These are phyloP conservation scores for Colletotrichum sp. DNA, from an alignment of 2,329 filamentous ascomycete genomes.

Conservation along the genomic window DNA sequence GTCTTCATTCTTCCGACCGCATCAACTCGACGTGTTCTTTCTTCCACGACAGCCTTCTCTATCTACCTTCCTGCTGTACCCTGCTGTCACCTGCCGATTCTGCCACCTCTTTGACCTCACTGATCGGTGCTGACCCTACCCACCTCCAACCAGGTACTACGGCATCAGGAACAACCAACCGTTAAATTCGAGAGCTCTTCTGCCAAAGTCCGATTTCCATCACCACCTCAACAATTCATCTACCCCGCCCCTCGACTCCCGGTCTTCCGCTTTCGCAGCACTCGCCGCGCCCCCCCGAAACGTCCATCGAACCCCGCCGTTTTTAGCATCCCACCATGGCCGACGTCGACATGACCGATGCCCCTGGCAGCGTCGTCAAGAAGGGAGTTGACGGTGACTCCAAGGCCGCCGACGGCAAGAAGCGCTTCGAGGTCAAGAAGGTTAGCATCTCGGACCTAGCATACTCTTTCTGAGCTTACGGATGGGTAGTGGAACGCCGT, in stretches of 20 bases:
- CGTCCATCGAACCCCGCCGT: not conserved
- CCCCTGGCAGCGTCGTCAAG: conserved; percentile 63
- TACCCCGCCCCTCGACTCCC: not conserved
- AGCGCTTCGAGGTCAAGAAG: conserved; percentile 99
- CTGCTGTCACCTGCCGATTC: not conserved
- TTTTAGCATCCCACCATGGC: conserved; percentile 65
- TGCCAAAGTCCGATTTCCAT: not conserved
- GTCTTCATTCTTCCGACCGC: not conserved
- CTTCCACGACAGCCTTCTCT: not conserved
- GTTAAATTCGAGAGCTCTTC: not conserved
- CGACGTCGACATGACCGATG: conserved; percentile 97
- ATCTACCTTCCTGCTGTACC: not conserved
- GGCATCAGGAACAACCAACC: not conserved
- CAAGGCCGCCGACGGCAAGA: conserved; percentile 73
- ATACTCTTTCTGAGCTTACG: conserved; percentile 17
- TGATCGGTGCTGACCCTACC: not conserved
- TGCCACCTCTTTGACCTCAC: not conserved
- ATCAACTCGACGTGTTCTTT: not conserved
- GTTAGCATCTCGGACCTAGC: conserved; percentile 48
- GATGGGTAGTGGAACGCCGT: conserved; percentile 89
- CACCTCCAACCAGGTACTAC: not conserved
- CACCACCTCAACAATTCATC: not conserved
- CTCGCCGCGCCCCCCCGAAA: not conserved
- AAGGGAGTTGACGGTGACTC: conserved; percentile 53
- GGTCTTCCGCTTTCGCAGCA: not conserved